Conservation (phyloP, 2,329 filamentous ascomycete species). For the Lachnellula subtilissima region DNA sequence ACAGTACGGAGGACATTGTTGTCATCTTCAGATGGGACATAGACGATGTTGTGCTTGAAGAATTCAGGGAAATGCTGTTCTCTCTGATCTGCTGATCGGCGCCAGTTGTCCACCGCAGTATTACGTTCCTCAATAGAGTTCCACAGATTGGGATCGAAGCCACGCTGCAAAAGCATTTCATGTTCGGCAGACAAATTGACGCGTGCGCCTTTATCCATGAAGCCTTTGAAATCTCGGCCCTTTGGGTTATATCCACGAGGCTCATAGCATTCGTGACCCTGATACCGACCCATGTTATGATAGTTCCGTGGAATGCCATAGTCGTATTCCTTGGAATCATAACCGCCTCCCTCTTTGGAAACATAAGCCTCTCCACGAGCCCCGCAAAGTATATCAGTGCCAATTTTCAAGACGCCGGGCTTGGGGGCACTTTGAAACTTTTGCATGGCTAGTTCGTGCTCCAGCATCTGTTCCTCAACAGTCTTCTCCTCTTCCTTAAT, state of each 20-base stretch:
- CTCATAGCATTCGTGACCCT: neutral
- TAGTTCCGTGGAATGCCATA: neutral
- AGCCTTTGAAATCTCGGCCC: no score
- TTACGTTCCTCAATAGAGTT: constrained; percentile 10
- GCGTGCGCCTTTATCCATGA: no score
- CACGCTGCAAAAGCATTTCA: neutral
- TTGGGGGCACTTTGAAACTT: constrained; percentile 12
- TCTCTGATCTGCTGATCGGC: neutral
- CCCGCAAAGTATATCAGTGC: constrained; percentile 12
- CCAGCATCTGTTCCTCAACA: constrained; percentile 12
- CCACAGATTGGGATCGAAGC: constrained; percentile 2
- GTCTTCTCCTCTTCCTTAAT: constrained; percentile 2
- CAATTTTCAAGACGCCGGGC: constrained; percentile 20
- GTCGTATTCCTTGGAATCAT: neutral
- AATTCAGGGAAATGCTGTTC: constrained; percentile 14
- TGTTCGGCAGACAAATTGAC: neutral
- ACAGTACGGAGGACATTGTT: constrained; percentile 20
- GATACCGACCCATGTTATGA: neutral
- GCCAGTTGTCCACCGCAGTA: constrained; percentile 8
- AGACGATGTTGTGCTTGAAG: constrained; percentile 24
- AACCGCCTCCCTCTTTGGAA: neutral
- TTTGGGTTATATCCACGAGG: neutral
- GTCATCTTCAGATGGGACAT: constrained; percentile 14
- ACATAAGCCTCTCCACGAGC: constrained; percentile 18
- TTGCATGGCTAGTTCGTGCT: constrained; percentile 8